phyloP scores from a whole-genome alignment of 257 asterid genomes.

The Forsythia suspensa region DNA sequence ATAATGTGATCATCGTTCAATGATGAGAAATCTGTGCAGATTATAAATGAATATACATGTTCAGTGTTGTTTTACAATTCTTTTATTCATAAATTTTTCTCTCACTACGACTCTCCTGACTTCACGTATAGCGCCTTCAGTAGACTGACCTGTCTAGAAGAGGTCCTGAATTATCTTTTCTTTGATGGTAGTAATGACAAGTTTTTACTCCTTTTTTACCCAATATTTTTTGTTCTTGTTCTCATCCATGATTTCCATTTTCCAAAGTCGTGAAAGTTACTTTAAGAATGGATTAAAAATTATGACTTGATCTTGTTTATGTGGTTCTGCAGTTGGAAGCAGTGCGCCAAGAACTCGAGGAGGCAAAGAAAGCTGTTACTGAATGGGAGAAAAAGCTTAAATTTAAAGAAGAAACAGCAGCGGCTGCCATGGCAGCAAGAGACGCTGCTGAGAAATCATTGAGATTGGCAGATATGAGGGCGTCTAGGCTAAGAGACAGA shows the following conservation, averaged over 20 bases:
- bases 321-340: constrained; percentile 62
- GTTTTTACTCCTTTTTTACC: background rate
- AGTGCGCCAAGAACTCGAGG: constrained; percentile 78
- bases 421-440: constrained; percentile 96
- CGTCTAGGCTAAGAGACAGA: constrained; percentile 83
- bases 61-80: background rate
- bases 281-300: background rate
- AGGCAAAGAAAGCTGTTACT: constrained; percentile 67
- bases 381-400: constrained; percentile 85
- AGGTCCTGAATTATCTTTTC: background rate
- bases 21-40: background rate
- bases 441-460: constrained; percentile 95
- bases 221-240: background rate
- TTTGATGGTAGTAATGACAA: background rate
- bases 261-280: background rate
- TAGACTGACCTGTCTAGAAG: background rate
- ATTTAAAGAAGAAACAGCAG: constrained; percentile 92
- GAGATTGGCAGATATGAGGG: constrained; percentile 83
- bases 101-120: background rate
- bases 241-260: background rate
- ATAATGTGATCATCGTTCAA: constrained; percentile 5
- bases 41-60: background rate
- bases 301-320: constrained; percentile 10
- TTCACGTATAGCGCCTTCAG: background rate
- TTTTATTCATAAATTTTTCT: no score